A percentile compares a stretch with the other conserved stretches of the same genome.
Conservation (phyloP, 257 asterid genomes). For the Jaltomata sinuosa region DNA sequence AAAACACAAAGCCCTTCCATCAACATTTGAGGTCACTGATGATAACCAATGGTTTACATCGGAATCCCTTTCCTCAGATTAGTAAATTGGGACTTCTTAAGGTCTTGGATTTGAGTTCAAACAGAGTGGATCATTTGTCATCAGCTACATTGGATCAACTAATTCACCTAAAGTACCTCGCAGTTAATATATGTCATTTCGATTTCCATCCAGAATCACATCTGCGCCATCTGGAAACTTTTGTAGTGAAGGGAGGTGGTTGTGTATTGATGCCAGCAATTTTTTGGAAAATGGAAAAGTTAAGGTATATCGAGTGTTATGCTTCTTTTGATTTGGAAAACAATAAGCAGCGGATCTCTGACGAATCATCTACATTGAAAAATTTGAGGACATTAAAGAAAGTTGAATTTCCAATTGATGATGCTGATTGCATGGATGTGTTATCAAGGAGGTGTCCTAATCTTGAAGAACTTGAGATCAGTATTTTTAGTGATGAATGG, state of each 20-base stretch:
- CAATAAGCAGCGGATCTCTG: background rate
- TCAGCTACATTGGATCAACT: background rate
- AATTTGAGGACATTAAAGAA: background rate
- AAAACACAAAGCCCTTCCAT: background rate
- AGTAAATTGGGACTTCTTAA: background rate
- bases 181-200: background rate
- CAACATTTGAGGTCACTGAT: background rate
- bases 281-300: background rate
- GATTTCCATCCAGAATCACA: background rate
- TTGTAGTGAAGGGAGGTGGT: background rate
- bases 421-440: background rate
- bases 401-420: background rate
- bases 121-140: background rate
- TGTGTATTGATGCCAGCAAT: background rate
- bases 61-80: background rate
- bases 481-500: background rate
- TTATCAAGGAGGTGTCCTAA: background rate
- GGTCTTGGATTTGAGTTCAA: background rate
- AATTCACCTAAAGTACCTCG: background rate
- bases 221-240: background rate
- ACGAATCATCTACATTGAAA: background rate
- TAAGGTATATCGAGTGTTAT: background rate
- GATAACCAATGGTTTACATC: background rate
- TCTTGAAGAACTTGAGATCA: background rate
- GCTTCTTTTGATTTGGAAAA: background rate